Conservation (phyloP, 140 eudicot species). For the Ambrosia hybrid region DNA sequence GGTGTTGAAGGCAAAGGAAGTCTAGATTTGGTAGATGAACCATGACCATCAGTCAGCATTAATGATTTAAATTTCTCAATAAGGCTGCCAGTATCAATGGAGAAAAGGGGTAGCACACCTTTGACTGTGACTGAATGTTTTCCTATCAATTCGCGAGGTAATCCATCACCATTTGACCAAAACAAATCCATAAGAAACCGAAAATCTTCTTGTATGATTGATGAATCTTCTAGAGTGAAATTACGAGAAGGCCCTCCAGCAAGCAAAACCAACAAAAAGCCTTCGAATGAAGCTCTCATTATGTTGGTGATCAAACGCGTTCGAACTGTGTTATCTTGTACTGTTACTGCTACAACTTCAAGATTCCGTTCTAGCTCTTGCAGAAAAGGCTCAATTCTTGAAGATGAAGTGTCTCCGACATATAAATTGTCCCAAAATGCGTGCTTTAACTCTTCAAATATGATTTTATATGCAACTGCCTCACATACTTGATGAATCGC, state of each 20-base stretch:
- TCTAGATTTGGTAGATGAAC: conserved; percentile 55
- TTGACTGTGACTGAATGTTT: conserved; percentile 48
- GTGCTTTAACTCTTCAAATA: conserved; percentile 67
- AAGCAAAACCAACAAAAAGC: conserved; percentile 78
- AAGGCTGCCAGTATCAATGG: conserved; percentile 50
- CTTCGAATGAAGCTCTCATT: conserved; percentile 90
- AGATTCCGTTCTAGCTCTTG: conserved; percentile 76
- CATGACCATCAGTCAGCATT: conserved; percentile 32
- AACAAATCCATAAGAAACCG: conserved; percentile 73
- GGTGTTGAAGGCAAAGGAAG: conserved; percentile 79
- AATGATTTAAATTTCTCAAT: conserved; percentile 51
- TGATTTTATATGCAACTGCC: conserved; percentile 63
- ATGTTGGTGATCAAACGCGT: conserved; percentile 75
- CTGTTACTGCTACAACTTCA: conserved; percentile 62
- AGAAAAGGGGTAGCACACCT: conserved; percentile 63
- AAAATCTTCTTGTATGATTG: conserved; percentile 68
- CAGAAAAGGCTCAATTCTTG: conserved; percentile 76
- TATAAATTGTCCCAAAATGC: conserved; percentile 66
- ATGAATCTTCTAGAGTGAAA: conserved; percentile 56
- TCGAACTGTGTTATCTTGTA: conserved; percentile 65
- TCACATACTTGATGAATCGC: conserved; percentile 75
- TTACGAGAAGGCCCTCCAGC: conserved; percentile 89
- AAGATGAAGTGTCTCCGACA: conserved; percentile 55
- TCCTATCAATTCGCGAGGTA: conserved; percentile 77
- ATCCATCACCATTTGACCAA: conserved; percentile 95